A percentile compares a stretch with the other conserved stretches of the same genome.
Evolutionary conservation across 164 flowering plant genomes (phyloP).

Genomic region (Magnolia sinica): DNA sequence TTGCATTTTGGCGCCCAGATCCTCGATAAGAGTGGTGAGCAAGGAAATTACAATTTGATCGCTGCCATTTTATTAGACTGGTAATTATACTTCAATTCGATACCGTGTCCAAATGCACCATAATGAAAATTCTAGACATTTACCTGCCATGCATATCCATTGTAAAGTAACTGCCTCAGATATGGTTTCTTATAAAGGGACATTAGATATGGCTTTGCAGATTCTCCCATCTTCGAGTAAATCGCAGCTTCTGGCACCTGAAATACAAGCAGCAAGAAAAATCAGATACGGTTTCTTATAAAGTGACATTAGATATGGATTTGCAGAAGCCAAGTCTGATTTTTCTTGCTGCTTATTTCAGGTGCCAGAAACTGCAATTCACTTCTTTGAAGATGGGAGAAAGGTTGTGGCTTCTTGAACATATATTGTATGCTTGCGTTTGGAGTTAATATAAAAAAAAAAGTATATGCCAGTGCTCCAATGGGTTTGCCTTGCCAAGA

Average conservation of each 20-base stretch:
- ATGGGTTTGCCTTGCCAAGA: not conserved
- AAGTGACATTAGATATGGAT: not conserved
- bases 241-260: too few species aligned
- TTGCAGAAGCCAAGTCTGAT: not conserved
- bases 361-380: conserved; percentile 82
- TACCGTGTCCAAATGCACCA: too few species aligned
- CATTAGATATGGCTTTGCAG: not conserved
- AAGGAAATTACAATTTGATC: too few species aligned
- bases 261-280: too few species aligned
- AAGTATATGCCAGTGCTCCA: not conserved
- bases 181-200: not conserved
- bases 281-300: not conserved
- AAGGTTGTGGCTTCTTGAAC: conserved; percentile 65
- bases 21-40: too few species aligned
- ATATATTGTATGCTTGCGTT: too few species aligned
- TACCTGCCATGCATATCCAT: not conserved
- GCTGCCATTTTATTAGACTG: too few species aligned
- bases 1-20: too few species aligned
- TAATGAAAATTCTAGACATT: too few species aligned
- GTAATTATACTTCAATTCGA: too few species aligned
- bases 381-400: conserved; percentile 78
- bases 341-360: conserved; percentile 9
- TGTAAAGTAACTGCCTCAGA: not conserved
- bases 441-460: too few species aligned
- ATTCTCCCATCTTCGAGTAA: too few species aligned